phyloP scores from a whole-genome alignment of 1,284 basidiomycete genomes.

The Tremellales sp. region DNA sequence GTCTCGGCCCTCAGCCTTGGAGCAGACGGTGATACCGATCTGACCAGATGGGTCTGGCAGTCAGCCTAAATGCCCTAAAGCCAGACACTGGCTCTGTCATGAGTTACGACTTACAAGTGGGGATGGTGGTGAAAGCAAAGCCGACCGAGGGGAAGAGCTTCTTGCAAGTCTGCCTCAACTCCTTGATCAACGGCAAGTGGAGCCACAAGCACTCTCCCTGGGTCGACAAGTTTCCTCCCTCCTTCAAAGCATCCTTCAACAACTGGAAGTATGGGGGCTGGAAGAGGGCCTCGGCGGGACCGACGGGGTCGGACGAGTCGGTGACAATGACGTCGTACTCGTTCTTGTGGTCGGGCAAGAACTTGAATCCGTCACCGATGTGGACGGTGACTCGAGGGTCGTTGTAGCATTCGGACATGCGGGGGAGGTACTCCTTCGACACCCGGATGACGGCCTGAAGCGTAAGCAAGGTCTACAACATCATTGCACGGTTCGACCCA shows the following conservation, averaged over 20 bases:
- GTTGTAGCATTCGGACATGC: constrained; percentile 83
- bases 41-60: constrained; percentile 79
- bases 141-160: constrained; percentile 78
- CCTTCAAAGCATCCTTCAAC: constrained; percentile 80
- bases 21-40: constrained; percentile 92
- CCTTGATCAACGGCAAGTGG: constrained; percentile 82
- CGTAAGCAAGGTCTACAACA: too few relatives aligned
- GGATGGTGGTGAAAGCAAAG: constrained; percentile 95
- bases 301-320: constrained; percentile 97
- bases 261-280: constrained; percentile 97
- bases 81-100: not conserved
- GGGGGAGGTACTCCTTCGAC: constrained; percentile 86
- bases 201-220: constrained; percentile 97
- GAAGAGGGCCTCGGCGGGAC: constrained; percentile 91
- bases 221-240: constrained; percentile 90
- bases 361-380: constrained; percentile 97
- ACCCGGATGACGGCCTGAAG: constrained; percentile 86
- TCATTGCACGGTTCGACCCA: constrained; percentile 41
- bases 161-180: constrained; percentile 69
- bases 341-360: constrained; percentile 81
- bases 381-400: constrained; percentile 82
- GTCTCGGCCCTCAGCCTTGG: constrained; percentile 69
- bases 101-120: constrained; percentile 65
- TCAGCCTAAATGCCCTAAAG: constrained; percentile 4
- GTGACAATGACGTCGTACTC: constrained; percentile 98